phyloP scores from a whole-genome alignment of 2,329 filamentous ascomycete genomes.

The Alternaria longipes region DNA sequence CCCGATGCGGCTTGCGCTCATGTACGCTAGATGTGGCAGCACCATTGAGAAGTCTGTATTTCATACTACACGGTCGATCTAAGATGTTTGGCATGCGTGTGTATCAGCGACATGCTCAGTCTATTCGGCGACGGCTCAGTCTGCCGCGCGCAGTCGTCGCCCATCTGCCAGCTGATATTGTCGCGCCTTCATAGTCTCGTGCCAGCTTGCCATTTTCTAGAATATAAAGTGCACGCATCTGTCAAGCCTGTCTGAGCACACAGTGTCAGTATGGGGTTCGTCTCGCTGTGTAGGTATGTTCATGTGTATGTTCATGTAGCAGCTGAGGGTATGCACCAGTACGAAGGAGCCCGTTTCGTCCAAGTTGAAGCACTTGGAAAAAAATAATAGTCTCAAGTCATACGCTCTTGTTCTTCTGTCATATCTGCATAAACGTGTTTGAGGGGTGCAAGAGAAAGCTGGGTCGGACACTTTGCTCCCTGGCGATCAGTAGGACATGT shows the following conservation, averaged over 20 bases:
- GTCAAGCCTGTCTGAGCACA: no score
- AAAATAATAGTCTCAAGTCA: no score
- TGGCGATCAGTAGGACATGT: neutral
- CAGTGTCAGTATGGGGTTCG: no score
- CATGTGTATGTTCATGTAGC: no score
- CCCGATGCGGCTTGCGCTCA: neutral
- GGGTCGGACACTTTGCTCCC: neutral
- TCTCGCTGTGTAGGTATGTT: no score
- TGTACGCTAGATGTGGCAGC: neutral
- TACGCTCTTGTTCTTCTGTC: no score
- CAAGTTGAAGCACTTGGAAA: no score
- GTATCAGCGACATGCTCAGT: neutral
- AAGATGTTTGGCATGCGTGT: neutral
- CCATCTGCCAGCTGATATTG: neutral
- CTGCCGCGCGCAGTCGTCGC: neutral
- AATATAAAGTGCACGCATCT: no score
- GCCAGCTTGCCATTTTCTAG: no score
- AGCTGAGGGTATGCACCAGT: no score
- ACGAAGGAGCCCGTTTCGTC: no score
- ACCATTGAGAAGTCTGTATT: neutral
- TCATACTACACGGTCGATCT: neutral
- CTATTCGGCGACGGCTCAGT: neutral
- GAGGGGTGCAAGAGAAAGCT: neutral
- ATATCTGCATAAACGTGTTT: neutral
- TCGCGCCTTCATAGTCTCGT: no score